Evolutionary conservation across 2,329 filamentous ascomycete species (phyloP).

Genomic region (Botryotinia globosa): DNA sequence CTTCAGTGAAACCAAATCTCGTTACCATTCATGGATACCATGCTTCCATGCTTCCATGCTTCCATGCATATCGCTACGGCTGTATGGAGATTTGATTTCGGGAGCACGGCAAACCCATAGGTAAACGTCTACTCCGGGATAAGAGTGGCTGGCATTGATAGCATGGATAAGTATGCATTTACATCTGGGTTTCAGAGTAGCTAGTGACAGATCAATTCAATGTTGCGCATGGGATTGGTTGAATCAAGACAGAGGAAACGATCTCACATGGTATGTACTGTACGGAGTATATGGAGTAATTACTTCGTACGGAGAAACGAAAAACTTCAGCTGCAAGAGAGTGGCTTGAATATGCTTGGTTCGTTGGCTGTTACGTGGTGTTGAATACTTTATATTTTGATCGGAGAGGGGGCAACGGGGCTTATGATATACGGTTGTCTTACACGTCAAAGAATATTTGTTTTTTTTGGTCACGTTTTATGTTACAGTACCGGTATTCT

Average conservation of each 20-base stretch:
- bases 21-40: background rate
- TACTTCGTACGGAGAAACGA: background rate
- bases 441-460: background rate
- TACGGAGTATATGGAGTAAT: too few species aligned
- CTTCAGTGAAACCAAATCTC: constrained; percentile 2
- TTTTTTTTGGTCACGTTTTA: too few species aligned
- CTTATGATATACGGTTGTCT: background rate
- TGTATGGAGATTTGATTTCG: constrained; percentile 7
- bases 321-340: background rate
- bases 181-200: background rate
- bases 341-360: constrained; percentile 4
- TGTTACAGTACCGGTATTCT: background rate
- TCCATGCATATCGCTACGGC: background rate
- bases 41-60: background rate
- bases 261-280: too few species aligned
- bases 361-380: constrained; percentile 12
- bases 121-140: background rate
- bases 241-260: too few species aligned
- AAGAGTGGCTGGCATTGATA: background rate
- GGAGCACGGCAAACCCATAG: background rate
- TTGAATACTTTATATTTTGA: background rate
- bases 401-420: constrained; percentile 2
- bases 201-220: background rate
- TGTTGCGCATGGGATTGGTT: background rate
- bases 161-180: background rate